phyloP scores from a whole-genome alignment of 169 alveolate species.

The Cryptosporidium tyzzeri region DNA sequence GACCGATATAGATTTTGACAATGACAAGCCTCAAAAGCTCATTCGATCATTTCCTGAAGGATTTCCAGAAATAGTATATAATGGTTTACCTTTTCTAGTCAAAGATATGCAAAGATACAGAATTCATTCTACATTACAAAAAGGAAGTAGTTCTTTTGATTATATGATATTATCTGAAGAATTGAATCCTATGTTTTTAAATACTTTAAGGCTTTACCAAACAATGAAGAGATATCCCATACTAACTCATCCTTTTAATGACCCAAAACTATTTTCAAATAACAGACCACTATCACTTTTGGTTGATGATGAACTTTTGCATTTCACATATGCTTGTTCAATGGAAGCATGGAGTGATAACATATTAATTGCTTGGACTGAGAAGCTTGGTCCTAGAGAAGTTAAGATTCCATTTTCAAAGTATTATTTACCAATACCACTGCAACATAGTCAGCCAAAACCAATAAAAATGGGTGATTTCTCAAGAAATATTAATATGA shows the following conservation, averaged over 20 bases:
- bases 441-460: slow-evolving; percentile 41
- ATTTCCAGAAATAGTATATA: slow-evolving; percentile 45
- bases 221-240: slow-evolving; percentile 71
- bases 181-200: slow-evolving; percentile 27
- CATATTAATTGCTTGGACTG: slow-evolving; percentile 76
- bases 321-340: slow-evolving; percentile 73
- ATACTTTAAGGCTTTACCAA: slow-evolving; percentile 55
- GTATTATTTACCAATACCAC: slow-evolving; percentile 57
- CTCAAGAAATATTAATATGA: slow-evolving; percentile 48
- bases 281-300: slow-evolving; percentile 41
- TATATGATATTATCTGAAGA: slow-evolving; percentile 31
- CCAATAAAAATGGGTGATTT: slow-evolving; percentile 59
- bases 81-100: slow-evolving; percentile 51
- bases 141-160: slow-evolving; percentile 45
- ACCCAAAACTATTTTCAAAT: slow-evolving; percentile 40
- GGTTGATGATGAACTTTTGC: slow-evolving; percentile 61
- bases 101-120: slow-evolving; percentile 75
- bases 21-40: slow-evolving; percentile 27
- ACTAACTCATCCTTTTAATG: slow-evolving; percentile 64
- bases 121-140: slow-evolving; percentile 47
- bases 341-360: slow-evolving; percentile 74
- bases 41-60: slow-evolving; percentile 53
- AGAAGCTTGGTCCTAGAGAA: slow-evolving; percentile 64
- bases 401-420: slow-evolving; percentile 34
- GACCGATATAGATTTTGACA: not conserved